These are phyloP conservation scores for Prunus yedoensis DNA, from an alignment of 331 rosid species.

Conservation along the genomic window DNA sequence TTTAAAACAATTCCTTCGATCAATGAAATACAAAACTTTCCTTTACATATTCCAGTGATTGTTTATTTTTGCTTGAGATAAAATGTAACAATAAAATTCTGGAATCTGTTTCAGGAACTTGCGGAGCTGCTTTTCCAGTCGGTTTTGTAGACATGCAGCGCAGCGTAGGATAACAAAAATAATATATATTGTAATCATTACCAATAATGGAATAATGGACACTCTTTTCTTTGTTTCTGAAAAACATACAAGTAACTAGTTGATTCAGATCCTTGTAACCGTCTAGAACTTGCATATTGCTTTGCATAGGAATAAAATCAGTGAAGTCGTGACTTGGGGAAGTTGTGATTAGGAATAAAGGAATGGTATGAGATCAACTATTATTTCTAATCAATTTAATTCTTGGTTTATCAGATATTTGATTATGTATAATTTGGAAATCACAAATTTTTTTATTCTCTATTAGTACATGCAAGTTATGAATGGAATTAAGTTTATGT, in stretches of 20 bases:
- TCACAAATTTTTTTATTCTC: too few relatives aligned
- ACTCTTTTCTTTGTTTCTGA: not conserved
- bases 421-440: too few relatives aligned
- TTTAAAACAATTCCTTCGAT: not conserved
- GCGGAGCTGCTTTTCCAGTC: conserved; percentile 93
- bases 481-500: too few relatives aligned
- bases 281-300: not conserved
- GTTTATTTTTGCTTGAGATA: not conserved
- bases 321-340: too few relatives aligned
- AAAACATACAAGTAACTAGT: not conserved
- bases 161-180: not conserved
- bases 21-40: not conserved
- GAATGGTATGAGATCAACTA: too few relatives aligned
- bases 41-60: too few relatives aligned
- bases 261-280: not conserved
- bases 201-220: not conserved
- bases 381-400: too few relatives aligned
- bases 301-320: not conserved
- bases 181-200: not conserved
- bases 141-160: conserved; percentile 45
- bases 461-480: too few relatives aligned
- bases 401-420: too few relatives aligned
- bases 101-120: conserved; percentile 68
- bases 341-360: too few relatives aligned
- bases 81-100: not conserved